Conservation (phyloP, 1,284 basidiomycete genomes). For the Tylopilus orsonianus region DNA sequence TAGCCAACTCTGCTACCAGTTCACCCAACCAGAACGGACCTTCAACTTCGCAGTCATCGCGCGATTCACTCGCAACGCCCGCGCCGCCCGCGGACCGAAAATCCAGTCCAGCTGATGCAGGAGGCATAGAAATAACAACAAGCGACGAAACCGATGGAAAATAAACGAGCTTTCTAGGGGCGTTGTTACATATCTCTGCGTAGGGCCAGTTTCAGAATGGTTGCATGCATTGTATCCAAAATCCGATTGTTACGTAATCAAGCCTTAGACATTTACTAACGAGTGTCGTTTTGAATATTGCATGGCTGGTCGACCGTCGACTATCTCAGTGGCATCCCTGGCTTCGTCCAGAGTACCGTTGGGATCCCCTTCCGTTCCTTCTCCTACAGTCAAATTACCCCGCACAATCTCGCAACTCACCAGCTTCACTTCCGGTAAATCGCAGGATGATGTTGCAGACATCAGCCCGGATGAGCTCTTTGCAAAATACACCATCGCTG, state of each 20-base stretch:
- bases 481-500: conserved; percentile 65
- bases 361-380: conserved; percentile 10
- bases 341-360: conserved; percentile 18
- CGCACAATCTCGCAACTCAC: conserved; percentile 21
- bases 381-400: conserved; percentile 6
- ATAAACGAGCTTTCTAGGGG: conserved; percentile 18
- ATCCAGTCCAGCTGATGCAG: conserved; percentile 31
- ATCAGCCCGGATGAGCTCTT: conserved; percentile 84
- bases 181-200: conserved; percentile 1
- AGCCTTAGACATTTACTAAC: not conserved
- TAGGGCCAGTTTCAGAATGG: not conserved
- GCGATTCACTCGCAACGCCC: conserved; percentile 39
- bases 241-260: conserved; percentile 21
- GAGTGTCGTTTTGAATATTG: conserved; percentile 7
- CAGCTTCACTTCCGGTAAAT: conserved; percentile 19
- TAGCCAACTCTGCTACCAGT: conserved; percentile 65
- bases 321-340: conserved; percentile 25
- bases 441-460: conserved; percentile 23
- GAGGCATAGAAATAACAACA: conserved; percentile 21
- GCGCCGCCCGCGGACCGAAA: conserved; percentile 38
- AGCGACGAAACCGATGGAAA: conserved; percentile 22
- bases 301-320: conserved; percentile 38
- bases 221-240: not conserved
- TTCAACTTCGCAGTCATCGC: conserved; percentile 37
- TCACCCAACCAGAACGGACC: conserved; percentile 38